Evolutionary conservation across 2,329 filamentous ascomycete genomes (phyloP).

Genomic region (Neofusicoccum sp.): DNA sequence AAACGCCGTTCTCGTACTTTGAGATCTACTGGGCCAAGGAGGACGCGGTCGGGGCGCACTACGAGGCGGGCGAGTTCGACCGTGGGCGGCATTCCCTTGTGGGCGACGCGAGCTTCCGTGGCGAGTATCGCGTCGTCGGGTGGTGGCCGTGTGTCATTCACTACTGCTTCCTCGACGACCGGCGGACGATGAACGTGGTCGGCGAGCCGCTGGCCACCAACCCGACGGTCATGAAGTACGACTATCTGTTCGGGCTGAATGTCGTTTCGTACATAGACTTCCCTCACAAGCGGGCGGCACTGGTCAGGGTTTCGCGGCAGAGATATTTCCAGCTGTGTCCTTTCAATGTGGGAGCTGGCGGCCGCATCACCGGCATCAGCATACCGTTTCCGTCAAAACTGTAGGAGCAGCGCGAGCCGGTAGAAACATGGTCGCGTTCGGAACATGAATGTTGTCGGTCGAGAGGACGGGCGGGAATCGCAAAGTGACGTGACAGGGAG

Average conservation of each 20-base stretch:
- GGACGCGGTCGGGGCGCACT: conserved; percentile 63
- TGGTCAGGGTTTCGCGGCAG: conserved; percentile 66
- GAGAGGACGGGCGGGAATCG: too few relatives aligned
- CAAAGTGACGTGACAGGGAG: too few relatives aligned
- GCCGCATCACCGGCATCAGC: neutral
- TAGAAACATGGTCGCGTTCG: too few relatives aligned
- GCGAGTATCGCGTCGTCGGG: conserved; percentile 57
- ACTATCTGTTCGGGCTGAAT: conserved; percentile 72
- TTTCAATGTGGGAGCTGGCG: conserved; percentile 33
- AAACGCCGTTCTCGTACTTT: conserved; percentile 73
- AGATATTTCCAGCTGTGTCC: conserved; percentile 71
- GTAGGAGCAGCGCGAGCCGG: neutral
- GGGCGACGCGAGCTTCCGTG: conserved; percentile 58
- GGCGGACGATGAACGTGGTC: conserved; percentile 56
- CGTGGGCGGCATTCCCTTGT: conserved; percentile 65
- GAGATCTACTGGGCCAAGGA: conserved; percentile 80
- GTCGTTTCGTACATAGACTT: conserved; percentile 73
- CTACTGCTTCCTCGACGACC: conserved; percentile 62
- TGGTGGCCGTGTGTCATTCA: conserved; percentile 63
- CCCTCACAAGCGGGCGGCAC: conserved; percentile 70
- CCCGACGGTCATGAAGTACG: conserved; percentile 71
- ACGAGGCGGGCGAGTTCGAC: conserved; percentile 58
- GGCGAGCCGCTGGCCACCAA: conserved; percentile 76
- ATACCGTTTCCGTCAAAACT: conserved; percentile 3
- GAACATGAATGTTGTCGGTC: too few relatives aligned